phyloP scores from a whole-genome alignment of 345 rosid genomes.

The Euphorbia tirucalli region DNA sequence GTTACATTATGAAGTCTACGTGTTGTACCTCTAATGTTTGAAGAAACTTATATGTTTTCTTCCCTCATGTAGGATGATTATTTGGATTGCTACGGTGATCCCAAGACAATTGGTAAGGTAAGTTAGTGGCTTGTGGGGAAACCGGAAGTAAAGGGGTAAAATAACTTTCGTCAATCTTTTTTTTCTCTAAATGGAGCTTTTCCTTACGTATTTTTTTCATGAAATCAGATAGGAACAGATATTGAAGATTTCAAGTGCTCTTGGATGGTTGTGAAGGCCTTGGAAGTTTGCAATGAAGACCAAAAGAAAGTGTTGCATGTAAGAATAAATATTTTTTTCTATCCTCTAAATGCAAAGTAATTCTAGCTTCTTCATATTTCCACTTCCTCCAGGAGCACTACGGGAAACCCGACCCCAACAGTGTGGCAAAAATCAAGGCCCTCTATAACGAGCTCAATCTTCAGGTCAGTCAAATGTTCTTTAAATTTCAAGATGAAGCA shows the following conservation, averaged over 20 bases:
- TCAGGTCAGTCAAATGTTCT: conserved; percentile 39
- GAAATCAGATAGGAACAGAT: conserved; percentile 34
- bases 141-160: background rate
- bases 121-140: conserved; percentile 1
- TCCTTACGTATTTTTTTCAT: background rate
- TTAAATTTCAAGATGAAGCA: background rate
- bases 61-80: conserved; percentile 42
- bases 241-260: conserved; percentile 46
- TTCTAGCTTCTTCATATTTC: background rate
- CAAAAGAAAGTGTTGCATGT: conserved; percentile 24
- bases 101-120: conserved; percentile 45
- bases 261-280: conserved; percentile 45
- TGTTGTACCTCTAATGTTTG: background rate
- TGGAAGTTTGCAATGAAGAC: conserved; percentile 22
- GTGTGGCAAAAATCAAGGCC: conserved; percentile 65
- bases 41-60: background rate
- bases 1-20: background rate
- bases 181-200: background rate
- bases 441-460: conserved; percentile 68
- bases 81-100: conserved; percentile 46
- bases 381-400: conserved; percentile 58
- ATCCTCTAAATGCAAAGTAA: background rate
- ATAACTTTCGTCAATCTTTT: too few species aligned
- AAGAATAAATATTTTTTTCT: background rate
- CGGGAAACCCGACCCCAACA: conserved; percentile 59